phyloP scores from a whole-genome alignment of 2,329 filamentous ascomycete species.

The Fusarium avenaceum region DNA sequence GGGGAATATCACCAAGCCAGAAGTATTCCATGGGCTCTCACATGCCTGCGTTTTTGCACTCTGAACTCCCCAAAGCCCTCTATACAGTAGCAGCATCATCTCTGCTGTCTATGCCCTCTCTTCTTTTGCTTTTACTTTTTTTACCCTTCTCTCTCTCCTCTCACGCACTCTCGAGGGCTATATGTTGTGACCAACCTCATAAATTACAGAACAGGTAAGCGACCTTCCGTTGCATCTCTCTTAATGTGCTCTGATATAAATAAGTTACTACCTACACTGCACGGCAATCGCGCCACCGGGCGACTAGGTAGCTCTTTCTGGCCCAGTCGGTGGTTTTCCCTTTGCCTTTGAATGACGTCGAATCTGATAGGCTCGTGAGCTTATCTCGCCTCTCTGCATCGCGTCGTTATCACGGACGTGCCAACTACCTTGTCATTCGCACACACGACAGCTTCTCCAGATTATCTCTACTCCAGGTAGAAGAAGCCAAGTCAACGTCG shows the following conservation, averaged over 20 bases:
- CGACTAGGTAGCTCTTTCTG: constrained; percentile 35
- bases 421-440: constrained; percentile 6
- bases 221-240: constrained; percentile 3
- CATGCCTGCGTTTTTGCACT: constrained; percentile 41
- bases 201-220: constrained; percentile 7
- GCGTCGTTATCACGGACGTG: constrained; percentile 6
- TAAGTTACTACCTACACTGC: constrained; percentile 3
- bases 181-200: constrained; percentile 17
- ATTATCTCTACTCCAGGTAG: constrained; percentile 25
- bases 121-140: constrained; percentile 17
- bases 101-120: constrained; percentile 20
- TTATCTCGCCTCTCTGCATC: constrained; percentile 62
- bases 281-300: constrained; percentile 35
- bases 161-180: background rate
- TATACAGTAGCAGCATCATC: constrained; percentile 10
- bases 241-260: constrained; percentile 18
- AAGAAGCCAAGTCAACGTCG: background rate
- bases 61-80: constrained; percentile 9
- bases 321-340: constrained; percentile 25
- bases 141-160: constrained; percentile 21
- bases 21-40: constrained; percentile 23
- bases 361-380: constrained; percentile 64
- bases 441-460: constrained; percentile 22
- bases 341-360: constrained; percentile 63
- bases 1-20: constrained; percentile 19